phyloP scores from a whole-genome alignment of 1,284 basidiomycete species.

The Wolfiporia cocos region DNA sequence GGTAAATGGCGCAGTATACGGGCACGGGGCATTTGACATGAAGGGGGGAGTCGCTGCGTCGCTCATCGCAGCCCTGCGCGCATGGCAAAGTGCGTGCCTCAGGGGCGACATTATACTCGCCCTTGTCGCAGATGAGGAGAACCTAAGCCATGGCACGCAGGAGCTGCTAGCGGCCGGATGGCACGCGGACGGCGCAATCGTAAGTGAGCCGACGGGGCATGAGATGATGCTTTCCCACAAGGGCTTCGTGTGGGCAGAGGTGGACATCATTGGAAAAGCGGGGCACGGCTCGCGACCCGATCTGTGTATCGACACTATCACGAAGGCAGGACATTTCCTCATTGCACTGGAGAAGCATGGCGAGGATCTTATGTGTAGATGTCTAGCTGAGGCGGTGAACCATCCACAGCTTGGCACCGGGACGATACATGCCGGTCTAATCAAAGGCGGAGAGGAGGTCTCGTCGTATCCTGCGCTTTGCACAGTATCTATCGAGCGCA shows the following conservation, averaged over 20 bases:
- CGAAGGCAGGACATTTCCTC: slow-evolving; percentile 10
- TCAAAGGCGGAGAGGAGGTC: slow-evolving; percentile 9
- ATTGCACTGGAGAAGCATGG: slow-evolving; percentile 8
- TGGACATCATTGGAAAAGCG: slow-evolving; percentile 7
- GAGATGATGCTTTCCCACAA: slow-evolving; percentile 9
- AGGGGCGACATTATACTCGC: slow-evolving; percentile 7
- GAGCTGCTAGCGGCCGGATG: slow-evolving; percentile 8
- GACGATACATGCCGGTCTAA: slow-evolving; percentile 6
- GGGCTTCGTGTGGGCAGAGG: slow-evolving; percentile 9
- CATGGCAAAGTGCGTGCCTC: background rate
- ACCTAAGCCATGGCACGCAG: slow-evolving; percentile 8
- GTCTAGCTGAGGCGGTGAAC: background rate
- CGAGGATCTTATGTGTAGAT: background rate
- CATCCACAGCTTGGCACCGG: slow-evolving; percentile 4
- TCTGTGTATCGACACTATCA: slow-evolving; percentile 7
- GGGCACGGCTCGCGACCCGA: slow-evolving; percentile 10
- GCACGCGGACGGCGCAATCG: slow-evolving; percentile 8
- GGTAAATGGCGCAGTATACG: slow-evolving; percentile 6
- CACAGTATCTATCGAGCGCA: slow-evolving; percentile 6
- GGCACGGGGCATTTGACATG: slow-evolving; percentile 9
- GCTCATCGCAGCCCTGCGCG: slow-evolving; percentile 7
- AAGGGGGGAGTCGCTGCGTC: slow-evolving; percentile 9
- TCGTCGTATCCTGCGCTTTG: slow-evolving; percentile 9
- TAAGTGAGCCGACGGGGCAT: slow-evolving; percentile 8
- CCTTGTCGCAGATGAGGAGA: slow-evolving; percentile 11